Evolutionary conservation across 345 rosid species (phyloP), one percentile per base, ranked within the genome.

Genomic region (Brassica incana): DNA sequence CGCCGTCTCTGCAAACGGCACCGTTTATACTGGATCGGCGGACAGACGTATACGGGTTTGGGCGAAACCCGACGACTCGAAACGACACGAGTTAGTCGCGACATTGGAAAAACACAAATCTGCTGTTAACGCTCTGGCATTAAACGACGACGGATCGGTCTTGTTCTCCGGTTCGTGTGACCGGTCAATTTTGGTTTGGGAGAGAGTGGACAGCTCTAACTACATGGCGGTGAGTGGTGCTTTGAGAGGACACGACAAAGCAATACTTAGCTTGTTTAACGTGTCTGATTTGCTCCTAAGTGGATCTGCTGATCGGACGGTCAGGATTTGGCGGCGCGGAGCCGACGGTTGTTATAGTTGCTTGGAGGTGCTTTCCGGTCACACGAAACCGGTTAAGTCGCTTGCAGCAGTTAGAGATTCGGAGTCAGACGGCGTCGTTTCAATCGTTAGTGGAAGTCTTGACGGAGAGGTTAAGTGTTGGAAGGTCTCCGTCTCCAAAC

Each of bases 121-220:
- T 0, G 95, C 99, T 3, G 95, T 94, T 1, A 94, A 94, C 76
- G 97, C 97, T 0, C 66, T 92, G 71, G 94, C 97, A 2, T 69
- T 94, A 58, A 90, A 66, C 85, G 85, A 72, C 67, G 93, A 91
- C 77, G 99, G 95, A 10, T 88, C 95, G 48, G 87, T 87, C 2
- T 73, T 94, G 78, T 94, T 92, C 50, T 94, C 97, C 8, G 99
- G 97, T 4, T 90, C 99, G 10, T 94, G 97, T 74, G 99, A 94
- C 83, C 89, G 99, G 48, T 92, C 97, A 30, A 94, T 94, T 65
- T 50, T 91, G 88, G 95, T 94, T 64, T 94, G 99, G 99, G 95
- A 88, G 79, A 88, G 89, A 75, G 97, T 92, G 64, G 97, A 90
- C 72, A 88, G 88, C 11, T 91, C 88, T 3, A 84, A 83, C 66